Evolutionary conservation across 169 alveolate species (phyloP), one percentile per base, ranked within the genome.

Genomic region (Cryptosporidium parvum): DNA sequence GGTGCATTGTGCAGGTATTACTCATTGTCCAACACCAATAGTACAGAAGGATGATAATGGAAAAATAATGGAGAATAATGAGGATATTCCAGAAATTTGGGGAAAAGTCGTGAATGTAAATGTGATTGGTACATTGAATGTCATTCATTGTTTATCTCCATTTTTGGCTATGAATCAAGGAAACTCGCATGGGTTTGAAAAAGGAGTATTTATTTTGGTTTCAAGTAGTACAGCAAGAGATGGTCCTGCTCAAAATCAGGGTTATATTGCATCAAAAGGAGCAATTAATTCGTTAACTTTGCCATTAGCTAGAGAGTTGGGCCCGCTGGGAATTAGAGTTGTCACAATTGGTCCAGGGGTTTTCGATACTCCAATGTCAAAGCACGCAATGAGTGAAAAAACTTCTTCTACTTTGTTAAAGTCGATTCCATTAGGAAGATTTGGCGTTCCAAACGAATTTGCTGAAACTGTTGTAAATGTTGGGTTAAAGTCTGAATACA

Each of bases 261-360:
- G 86, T 1, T 75, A 75, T 29, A 37, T 75, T 26, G 71, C 86
- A 9, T 75, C 86, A 14, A 75, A 75, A 21, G 86, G 86, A n/a
- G 86, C 75, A 10, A 42, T 75, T 2, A 75, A 75, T 44, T 75
- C 86, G 18, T 3, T 75, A 5, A 75, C 86, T 56, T 75, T 92
- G 33, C 96, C 96, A 21, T 91, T 93, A 94, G 97, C 97, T 31
- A 93, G 97, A 85, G 97, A 94, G 67, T 85, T 94, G 33, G 97
- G 97, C 37, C 92, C 91, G 70, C 93, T 59, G 56, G 96, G 96
- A 44, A 93, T 94, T 29, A 92, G 97, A 85, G 95, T 94, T 21
- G 93, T 75, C 29, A 87, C 96, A 33, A 73, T 94, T 37, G 96
- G 95, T 29, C 97, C 97, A 21, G 96, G 96, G 29, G 85, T 94